Evolutionary conservation across 2,329 filamentous ascomycete genomes (phyloP), one percentile per base, ranked within the genome.

Genomic region (Pseudohalonectria lignicola): DNA sequence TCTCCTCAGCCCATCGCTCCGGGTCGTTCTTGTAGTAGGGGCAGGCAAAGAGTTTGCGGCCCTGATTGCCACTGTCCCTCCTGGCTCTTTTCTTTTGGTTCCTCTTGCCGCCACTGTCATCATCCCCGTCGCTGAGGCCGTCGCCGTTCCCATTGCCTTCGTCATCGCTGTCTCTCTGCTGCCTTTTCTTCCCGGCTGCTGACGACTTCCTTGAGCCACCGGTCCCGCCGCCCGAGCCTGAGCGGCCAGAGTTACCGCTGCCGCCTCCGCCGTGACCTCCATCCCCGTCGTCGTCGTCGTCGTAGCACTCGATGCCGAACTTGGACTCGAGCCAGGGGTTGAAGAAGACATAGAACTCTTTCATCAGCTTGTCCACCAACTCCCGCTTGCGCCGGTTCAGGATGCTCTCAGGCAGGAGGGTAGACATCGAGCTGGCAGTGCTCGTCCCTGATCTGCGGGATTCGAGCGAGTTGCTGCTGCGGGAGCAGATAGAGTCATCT

Each of bases 271-370:
- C 13, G 4, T 17, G 5, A 15, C 12, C 23, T 26, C 23, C 12
- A 12, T 12, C 7, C 23, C 12, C 23, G 23, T 26, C 8, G 23
- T 26, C 23, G 19, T 13, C 17, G 12, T 26, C 12, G 34, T 20
- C 23, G 19, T 41, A 39, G 37, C 21, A 31, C 15, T 34, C 31
- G 13, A 40, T 18, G 34, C 34, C 29, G 33, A 36, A 37, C 25
- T 21, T 21, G 36, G 35, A 40, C 11, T 50, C 41, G 46, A 52
- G 44, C 44, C 49, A 49, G 47, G 37, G 31, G 28, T 49, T 34
- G 36, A 52, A 40, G 13, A 36, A 31, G 30, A 33, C 17, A 32
- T 31, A 26, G 49, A 39, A 39, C 42, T 28, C 45, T 16, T 40
- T 45, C 50, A 52, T 51, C 45, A 46, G 47, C 50, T 23, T 41